These are phyloP conservation scores for Isoetes engelmannii DNA, from an alignment of 83 land plant species.

Conservation along the genomic window DNA sequence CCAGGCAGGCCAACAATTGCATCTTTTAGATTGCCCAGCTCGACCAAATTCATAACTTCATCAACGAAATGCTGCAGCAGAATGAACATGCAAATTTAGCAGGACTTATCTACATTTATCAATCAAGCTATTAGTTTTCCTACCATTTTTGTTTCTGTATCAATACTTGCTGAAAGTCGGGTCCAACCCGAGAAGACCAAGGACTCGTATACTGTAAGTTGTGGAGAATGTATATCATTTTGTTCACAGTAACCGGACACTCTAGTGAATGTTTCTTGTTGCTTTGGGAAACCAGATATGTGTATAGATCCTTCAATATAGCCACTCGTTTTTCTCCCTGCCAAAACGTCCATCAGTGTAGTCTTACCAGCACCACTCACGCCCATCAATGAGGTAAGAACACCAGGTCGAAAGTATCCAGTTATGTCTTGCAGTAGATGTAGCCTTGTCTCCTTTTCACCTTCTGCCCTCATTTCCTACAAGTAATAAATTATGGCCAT, in stretches of 20 bases:
- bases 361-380: conserved; percentile 23
- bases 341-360: conserved; percentile 18
- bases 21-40: conserved; percentile 13
- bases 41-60: conserved; percentile 22
- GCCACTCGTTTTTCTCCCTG: conserved; percentile 18
- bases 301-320: conserved; percentile 20
- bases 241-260: conserved; percentile 21
- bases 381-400: conserved; percentile 18
- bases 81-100: neutral
- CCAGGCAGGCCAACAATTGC: conserved; percentile 25
- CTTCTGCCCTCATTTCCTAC: conserved; percentile 17
- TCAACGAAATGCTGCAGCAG: conserved; percentile 21
- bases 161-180: conserved; percentile 8
- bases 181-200: conserved; percentile 15
- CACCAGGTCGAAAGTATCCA: conserved; percentile 9
- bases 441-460: conserved; percentile 6
- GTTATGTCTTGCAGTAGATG: conserved; percentile 13
- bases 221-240: conserved; percentile 21
- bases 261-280: conserved; percentile 14
- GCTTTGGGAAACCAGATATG: conserved; percentile 14
- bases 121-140: neutral
- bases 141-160: conserved; percentile 9
- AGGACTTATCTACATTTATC: neutral
- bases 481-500: neutral
- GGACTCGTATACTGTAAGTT: conserved; percentile 14